Conservation (phyloP, 306 rosid species). For the Clitoria ternatea region DNA sequence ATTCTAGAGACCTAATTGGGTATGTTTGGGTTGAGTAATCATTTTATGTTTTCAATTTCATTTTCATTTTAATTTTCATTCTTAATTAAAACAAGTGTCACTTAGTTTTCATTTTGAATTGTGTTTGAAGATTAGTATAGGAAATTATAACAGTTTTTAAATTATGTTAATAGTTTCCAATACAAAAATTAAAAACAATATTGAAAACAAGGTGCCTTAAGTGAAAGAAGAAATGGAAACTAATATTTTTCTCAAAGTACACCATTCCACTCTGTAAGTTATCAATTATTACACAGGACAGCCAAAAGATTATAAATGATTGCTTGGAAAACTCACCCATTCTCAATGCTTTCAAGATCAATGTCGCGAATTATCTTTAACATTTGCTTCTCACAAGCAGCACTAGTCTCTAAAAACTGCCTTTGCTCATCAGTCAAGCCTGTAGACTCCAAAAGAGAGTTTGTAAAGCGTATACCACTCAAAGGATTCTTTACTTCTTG, state of each 20-base stretch:
- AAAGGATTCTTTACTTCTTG: slow-evolving; percentile 91
- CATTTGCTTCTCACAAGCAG: slow-evolving; percentile 96
- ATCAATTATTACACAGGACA: no score
- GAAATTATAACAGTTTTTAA: neutral
- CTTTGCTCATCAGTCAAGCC: slow-evolving; percentile 84
- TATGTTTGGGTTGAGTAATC: no score
- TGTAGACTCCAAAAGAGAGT: slow-evolving; percentile 92
- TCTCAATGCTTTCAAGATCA: slow-evolving; percentile 69
- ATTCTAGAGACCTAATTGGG: no score
- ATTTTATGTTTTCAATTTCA: no score
- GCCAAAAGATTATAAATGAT: slow-evolving; percentile 11
- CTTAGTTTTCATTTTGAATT: no score
- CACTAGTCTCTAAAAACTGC: slow-evolving; percentile 88
- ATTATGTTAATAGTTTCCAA: neutral
- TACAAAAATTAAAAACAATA: neutral
- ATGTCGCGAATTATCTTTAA: slow-evolving; percentile 67
- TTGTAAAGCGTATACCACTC: slow-evolving; percentile 87
- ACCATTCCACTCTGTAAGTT: no score
- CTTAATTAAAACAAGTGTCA: no score
- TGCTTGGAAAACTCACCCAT: slow-evolving; percentile 64
- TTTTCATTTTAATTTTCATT: no score
- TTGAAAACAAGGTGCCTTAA: neutral
- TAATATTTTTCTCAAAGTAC: neutral
- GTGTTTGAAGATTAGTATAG: no score
- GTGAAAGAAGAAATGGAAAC: neutral